phyloP scores from a whole-genome alignment of 176 grass and related monocot genomes.

The Avena atlantica region DNA sequence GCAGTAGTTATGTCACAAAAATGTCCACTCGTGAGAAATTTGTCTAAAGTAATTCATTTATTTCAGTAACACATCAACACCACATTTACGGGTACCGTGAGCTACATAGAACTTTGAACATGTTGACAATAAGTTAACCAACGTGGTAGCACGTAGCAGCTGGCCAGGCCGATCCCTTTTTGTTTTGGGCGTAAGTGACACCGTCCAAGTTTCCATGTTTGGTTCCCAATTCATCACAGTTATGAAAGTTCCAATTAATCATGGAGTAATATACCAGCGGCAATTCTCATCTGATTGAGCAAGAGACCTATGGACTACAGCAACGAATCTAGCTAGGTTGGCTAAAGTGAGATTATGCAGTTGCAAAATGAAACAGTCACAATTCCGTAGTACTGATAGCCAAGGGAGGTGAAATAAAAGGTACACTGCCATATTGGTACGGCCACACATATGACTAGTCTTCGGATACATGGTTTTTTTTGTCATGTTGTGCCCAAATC shows the following conservation, averaged over 20 bases:
- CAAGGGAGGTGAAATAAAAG: slow-evolving; percentile 7
- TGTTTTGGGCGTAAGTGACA: not conserved
- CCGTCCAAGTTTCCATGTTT: slow-evolving; percentile 10
- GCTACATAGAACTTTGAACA: not conserved
- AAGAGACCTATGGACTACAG: slow-evolving; percentile 24
- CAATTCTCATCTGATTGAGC: slow-evolving; percentile 44
- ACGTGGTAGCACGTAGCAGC: slow-evolving; percentile 4
- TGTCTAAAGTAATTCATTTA: not conserved
- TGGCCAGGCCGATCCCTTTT: not conserved
- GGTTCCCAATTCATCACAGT: not conserved
- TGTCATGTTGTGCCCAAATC: not conserved
- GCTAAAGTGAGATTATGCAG: slow-evolving; percentile 1
- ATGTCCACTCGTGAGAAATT: not conserved
- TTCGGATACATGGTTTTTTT: not conserved
- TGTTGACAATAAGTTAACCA: not conserved
- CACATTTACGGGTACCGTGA: too few relatives aligned
- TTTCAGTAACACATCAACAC: not conserved
- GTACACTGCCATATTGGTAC: slow-evolving; percentile 37
- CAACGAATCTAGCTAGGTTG: slow-evolving; percentile 18
- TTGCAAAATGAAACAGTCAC: slow-evolving; percentile 8
- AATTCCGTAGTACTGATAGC: not conserved
- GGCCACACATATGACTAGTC: slow-evolving; percentile 18
- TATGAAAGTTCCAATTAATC: slow-evolving; percentile 25
- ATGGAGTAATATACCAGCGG: not conserved
- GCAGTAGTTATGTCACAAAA: not conserved